Base-by-base conservation (phyloP, 2,329 filamentous ascomycete species). In the Cordyceps cateniannulata region DNA sequence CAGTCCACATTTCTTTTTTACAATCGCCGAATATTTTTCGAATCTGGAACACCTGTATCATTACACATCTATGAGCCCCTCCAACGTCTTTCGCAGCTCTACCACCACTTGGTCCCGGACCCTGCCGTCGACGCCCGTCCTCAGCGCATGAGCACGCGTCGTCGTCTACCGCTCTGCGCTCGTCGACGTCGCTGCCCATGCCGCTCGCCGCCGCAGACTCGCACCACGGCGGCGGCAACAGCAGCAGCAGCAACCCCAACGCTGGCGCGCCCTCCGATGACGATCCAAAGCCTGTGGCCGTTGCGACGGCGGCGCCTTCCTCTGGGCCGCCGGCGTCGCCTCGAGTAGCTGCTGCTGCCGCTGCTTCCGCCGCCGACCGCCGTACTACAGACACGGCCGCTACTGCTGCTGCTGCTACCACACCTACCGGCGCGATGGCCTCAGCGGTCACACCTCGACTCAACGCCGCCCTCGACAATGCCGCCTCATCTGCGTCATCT, bases 401-500 rank as follows among this genome's bases (percentile, higher is more conserved):
- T 40, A 45, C 45, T 29, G 32, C 45, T 18, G 29, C 55, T 32
- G 55, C 44, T 40, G 55, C 45, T 29, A 18, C n/a, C n/a, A n/a
- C 45, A 10, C 10, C 32, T 7, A 10, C 51, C n/a, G 22, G 29
- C 22, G 54, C 29, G 45, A 58, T 32, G 9, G 18, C 55, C 22
- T 55, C 50, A 24, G 27, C 59, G 22, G 44, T 42, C 51, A 65
- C 66, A 51, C 63, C 67, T 60, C 65, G 68, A 27, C 10, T 40
- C 29, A 56, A 32, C 49, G 50, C 52, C 49, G 45, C 48, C 20
- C 27, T 16, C 25, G 29, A 48, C 24, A 18, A 48, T 48, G 38
- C 63, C 8, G 40, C 44, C 56, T 47, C 58, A 24, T 44, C 38
- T 54, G 40, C 79, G 75, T 75, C 78, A 68, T 67, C 68, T 66